Conservation (phyloP, 2,329 filamentous ascomycete species). For the Calonectria pseudoreteaudii region DNA sequence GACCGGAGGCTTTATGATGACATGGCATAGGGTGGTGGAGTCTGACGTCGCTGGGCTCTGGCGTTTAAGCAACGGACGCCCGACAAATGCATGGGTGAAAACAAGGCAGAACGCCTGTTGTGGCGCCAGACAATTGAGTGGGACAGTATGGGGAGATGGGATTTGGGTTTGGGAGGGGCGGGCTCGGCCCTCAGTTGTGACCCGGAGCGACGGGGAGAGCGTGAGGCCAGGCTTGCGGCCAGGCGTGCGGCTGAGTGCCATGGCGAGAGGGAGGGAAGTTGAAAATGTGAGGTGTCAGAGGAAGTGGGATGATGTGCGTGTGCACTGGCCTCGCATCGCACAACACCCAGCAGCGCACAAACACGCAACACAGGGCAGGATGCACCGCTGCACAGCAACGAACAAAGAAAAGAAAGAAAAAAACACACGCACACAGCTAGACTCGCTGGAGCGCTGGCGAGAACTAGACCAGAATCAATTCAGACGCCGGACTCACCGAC, state of each 20-base stretch:
- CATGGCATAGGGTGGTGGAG: constrained; percentile 17
- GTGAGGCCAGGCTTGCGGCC: not conserved
- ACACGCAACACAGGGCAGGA: not conserved
- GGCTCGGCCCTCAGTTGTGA: not conserved
- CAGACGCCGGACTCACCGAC: not conserved
- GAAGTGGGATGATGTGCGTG: not conserved
- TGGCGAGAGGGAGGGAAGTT: not conserved
- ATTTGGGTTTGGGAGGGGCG: not conserved
- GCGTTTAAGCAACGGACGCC: not conserved
- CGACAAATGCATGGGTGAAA: not conserved
- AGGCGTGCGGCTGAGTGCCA: not conserved
- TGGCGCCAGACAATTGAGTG: constrained; percentile 12
- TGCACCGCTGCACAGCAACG: not conserved
- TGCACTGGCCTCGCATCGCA: not conserved
- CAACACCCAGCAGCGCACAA: not conserved
- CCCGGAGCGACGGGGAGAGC: not conserved
- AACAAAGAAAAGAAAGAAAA: no score
- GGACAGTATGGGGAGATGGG: not conserved
- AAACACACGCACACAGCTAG: not conserved
- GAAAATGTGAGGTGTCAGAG: not conserved
- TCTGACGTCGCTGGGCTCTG: constrained; percentile 2
- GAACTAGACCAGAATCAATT: not conserved
- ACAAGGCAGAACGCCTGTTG: constrained; percentile 6
- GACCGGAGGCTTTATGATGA: constrained; percentile 5
- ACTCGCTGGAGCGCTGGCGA: not conserved